A percentile compares a stretch with the other conserved stretches of the same genome.
Evolutionary conservation across 495 filamentous ascomycete genomes (phyloP).

Genomic region (Aspergillus bridgeri): DNA sequence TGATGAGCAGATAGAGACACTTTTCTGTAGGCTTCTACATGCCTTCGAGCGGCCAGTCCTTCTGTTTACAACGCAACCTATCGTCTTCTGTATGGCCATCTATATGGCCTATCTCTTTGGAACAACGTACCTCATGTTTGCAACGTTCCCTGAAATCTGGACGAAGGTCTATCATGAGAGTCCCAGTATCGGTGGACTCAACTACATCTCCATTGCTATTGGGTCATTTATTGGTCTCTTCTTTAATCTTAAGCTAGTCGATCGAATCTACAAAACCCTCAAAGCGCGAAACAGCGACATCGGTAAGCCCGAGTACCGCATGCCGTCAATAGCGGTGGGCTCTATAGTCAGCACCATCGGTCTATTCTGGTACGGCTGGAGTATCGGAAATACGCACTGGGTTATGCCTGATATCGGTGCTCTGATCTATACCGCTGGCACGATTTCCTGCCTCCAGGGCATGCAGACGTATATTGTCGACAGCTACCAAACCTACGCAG

Average conservation of each 20-base stretch:
- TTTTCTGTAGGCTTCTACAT: constrained; percentile 23
- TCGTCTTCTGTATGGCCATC: constrained; percentile 3
- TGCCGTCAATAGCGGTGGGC: constrained; percentile 52
- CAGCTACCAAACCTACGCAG: constrained; percentile 67
- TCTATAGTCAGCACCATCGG: constrained; percentile 53
- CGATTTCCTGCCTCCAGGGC: constrained; percentile 60
- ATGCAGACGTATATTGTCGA: constrained; percentile 42
- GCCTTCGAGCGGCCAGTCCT: constrained; percentile 16
- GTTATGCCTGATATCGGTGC: constrained; percentile 60
- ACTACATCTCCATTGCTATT: constrained; percentile 63
- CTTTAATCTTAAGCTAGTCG: constrained; percentile 56
- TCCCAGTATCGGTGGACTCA: constrained; percentile 58
- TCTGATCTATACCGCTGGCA: constrained; percentile 50
- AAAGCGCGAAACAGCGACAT: constrained; percentile 52
- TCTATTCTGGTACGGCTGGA: constrained; percentile 65
- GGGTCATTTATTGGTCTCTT: constrained; percentile 62
- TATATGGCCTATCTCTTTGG: constrained; percentile 13
- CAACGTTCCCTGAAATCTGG: constrained; percentile 42
- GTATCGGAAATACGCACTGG: constrained; percentile 47
- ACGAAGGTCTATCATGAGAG: constrained; percentile 52
- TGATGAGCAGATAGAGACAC: not conserved
- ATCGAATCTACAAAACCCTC: constrained; percentile 57
- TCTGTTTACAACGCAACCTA: constrained; percentile 10
- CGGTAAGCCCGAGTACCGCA: constrained; percentile 49
- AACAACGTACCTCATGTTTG: constrained; percentile 5